Conservation (phyloP, 2,329 filamentous ascomycete species). For the Teratosphaeria viscida region DNA sequence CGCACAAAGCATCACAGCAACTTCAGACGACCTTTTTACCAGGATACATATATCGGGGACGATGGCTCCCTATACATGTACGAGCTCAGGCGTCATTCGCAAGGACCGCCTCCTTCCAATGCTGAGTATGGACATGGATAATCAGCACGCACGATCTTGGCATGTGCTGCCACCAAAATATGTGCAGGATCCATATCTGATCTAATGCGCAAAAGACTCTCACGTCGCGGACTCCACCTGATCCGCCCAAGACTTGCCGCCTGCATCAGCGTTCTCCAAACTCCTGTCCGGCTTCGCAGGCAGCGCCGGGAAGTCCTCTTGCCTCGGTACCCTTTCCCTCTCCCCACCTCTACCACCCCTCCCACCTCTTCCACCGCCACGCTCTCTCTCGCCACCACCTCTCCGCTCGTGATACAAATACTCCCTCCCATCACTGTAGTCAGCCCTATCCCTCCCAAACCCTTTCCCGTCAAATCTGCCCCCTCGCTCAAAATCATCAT, state of each 20-base stretch:
- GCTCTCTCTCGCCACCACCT: conserved; percentile 20
- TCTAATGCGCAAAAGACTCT: background rate
- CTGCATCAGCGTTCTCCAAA: conserved; percentile 2
- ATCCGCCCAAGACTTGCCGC: conserved; percentile 33
- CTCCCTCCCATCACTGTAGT: conserved; percentile 24
- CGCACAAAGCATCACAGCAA: background rate
- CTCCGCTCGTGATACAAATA: conserved; percentile 24
- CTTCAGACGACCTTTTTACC: background rate
- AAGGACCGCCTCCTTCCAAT: no score
- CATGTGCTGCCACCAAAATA: background rate
- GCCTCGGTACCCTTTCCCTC: conserved; percentile 23
- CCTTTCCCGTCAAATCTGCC: conserved; percentile 17
- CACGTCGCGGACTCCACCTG: conserved; percentile 27
- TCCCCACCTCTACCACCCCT: conserved; percentile 2
- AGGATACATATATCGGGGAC: no score
- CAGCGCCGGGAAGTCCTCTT: conserved; percentile 38
- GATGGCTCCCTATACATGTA: no score
- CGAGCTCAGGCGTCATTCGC: no score
- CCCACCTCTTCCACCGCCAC: conserved; percentile 19
- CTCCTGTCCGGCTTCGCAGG: conserved; percentile 7
- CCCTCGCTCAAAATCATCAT: conserved; percentile 28
- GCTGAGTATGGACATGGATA: no score
- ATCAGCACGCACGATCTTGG: no score
- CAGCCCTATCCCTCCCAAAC: conserved; percentile 20
- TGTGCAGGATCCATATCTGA: background rate